Evolutionary conservation across 805 yeast species (phyloP), one percentile per base, ranked within the genome.

Genomic region (Candida rishiriensis): DNA sequence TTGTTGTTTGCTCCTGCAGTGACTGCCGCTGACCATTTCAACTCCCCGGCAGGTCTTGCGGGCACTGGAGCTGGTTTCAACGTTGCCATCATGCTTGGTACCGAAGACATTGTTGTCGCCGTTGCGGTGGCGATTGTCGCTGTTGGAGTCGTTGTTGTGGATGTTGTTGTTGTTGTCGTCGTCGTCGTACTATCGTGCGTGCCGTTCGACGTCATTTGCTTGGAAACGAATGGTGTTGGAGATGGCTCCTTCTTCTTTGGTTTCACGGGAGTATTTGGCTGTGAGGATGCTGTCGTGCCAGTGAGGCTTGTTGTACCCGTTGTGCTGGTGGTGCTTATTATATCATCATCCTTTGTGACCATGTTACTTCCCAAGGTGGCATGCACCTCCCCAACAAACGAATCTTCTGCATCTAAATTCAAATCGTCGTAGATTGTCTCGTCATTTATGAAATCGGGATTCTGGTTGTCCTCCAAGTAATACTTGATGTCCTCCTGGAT

Each of bases 391-490:
- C 51, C 60, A 42, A 48, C 63, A 54, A 47, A 50, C 4, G 57
- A 52, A 37, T 61, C 66, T 26, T 80, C 82, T 34, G 61, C 58
- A 26, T 75, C 81, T 39, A 90, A 75, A 43, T 83, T 86, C 57
- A 93, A 74, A 44, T 83, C 90, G 54, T 93, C 98, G 65, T 91
- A 93, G 51, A 93, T 80, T 15, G 89, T 89, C 53, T 91, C 97
- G 63, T 93, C 96, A 58, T 89, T 96, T 36, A 91, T 84, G 61
- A 90, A 93, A 60, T 93, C 98, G 8, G 83, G 93, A 44, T 87
- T 96, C 65, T 85, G 93, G 61, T 93, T 93, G 56, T 87, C 87
- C 54, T 93, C 98, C 33, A 93, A 88, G 63, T 88, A 91, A 65
- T 93, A 91, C 51, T 79, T 85, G 65, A 93, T 83, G 64, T 93